Evolutionary conservation across 768 basidiomycete species (phyloP).

Genomic region (Obba rivulosa): DNA sequence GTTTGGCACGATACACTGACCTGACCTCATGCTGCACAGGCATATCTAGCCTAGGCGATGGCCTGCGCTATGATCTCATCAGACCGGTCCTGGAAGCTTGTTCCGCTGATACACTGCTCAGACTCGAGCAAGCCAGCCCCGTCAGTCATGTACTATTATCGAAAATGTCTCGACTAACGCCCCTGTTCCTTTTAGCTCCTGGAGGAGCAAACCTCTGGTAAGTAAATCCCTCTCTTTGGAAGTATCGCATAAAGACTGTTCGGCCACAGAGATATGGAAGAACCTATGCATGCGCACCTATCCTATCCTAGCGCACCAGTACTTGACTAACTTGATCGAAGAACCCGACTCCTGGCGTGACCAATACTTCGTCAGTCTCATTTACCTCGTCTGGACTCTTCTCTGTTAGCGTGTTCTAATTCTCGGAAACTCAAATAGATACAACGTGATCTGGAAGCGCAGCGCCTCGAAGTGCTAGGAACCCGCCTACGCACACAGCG

Average conservation of each 20-base stretch:
- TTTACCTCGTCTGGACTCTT: not conserved
- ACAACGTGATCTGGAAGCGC: slow-evolving; percentile 53
- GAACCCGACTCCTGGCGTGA: slow-evolving; percentile 64
- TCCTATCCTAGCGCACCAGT: slow-evolving; percentile 47
- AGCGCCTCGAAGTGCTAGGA: slow-evolving; percentile 58
- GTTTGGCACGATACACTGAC: not conserved
- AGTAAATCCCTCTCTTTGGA: slow-evolving; percentile 6
- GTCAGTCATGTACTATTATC: slow-evolving; percentile 36
- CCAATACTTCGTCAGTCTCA: slow-evolving; percentile 54
- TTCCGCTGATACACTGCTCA: slow-evolving; percentile 60
- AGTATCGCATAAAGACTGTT: not conserved
- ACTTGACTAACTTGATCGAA: slow-evolving; percentile 32
- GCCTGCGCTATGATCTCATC: slow-evolving; percentile 57
- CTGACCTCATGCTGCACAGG: slow-evolving; percentile 33
- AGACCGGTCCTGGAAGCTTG: slow-evolving; percentile 74
- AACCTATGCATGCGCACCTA: slow-evolving; percentile 56
- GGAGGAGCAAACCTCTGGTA: slow-evolving; percentile 51
- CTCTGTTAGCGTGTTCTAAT: not conserved
- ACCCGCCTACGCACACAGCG: slow-evolving; percentile 60
- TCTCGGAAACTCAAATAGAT: slow-evolving; percentile 29
- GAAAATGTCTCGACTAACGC: not conserved
- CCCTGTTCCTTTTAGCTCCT: slow-evolving; percentile 23
- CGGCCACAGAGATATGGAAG: slow-evolving; percentile 56
- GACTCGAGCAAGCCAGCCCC: slow-evolving; percentile 65
- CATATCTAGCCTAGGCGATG: slow-evolving; percentile 59